Base-by-base conservation (phyloP, 495 filamentous ascomycete genomes). In the Aspergillus bridgeri region DNA sequence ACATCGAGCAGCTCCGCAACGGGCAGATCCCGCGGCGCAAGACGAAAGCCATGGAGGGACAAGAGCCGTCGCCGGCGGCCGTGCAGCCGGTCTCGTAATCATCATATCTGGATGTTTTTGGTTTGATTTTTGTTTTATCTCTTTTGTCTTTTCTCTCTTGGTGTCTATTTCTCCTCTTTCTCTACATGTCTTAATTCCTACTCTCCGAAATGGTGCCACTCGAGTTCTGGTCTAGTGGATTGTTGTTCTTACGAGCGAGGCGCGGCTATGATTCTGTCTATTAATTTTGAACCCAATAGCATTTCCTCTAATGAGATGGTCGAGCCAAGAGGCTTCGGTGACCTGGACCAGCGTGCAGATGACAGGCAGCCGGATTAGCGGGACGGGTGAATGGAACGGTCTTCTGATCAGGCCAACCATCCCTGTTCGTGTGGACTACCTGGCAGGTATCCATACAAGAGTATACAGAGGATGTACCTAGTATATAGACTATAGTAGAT, bases 1-100 rank as follows among this genome's bases (percentile, higher is more conserved):
- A 72, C 46, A 62, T 76, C 62, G 71, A 75, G n/a, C 71, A 76
- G 50, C 66, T 78, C 19, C 76, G 76, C 22, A 71, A 63, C 21
- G 69, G 69, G 0, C 67, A 75, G 47, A 63, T 76, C 46, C 67
- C 74, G 43, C 68, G 69, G 33, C 65, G 55, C 17, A 61, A 60
- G 54, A 53, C 56, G 6, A 61, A 58, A 54, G 52, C 61, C 1
- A 61, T 75, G 3, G 69, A 75, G 19, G 50, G 63, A n/a, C 62
- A 65, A 49, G 67, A 70, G 42, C 65, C 64, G 47, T 51, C 48
- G 23, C 43, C 56, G 42, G 51, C 64, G 0, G 65, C 67, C 6
- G 67, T 76, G 33, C 68, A 73, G 53, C 65, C 67, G n/a, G 75
- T 77, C 1, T 77, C 75, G 5, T 77, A 54, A 69, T 15, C 11